Conservation (phyloP, 176 grass and related monocot species). For the Musa schizocarpa region DNA sequence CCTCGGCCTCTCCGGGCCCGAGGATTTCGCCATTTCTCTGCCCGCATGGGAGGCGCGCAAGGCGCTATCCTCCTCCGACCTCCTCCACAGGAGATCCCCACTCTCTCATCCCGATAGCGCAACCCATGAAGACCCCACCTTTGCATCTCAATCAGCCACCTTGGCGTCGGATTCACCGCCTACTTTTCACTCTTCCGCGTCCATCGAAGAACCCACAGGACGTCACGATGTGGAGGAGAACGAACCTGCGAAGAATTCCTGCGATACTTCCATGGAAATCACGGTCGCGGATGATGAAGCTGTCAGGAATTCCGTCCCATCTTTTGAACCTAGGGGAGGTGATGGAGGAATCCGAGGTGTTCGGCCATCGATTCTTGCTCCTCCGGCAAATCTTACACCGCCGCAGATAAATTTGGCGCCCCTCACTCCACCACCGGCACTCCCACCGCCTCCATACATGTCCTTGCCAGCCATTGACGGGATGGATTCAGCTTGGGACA, state of each 20-base stretch:
- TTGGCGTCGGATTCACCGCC: neutral
- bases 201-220: neutral
- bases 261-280: no score
- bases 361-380: neutral
- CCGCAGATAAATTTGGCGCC: neutral
- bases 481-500: constrained; percentile 21
- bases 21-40: constrained; percentile 68
- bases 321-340: neutral
- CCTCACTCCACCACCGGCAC: neutral
- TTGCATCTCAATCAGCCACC: neutral
- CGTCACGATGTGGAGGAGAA: neutral
- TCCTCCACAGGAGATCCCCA: neutral
- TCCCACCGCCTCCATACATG: constrained; percentile 5
- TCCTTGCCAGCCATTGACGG: neutral
- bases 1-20: constrained; percentile 63
- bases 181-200: no score
- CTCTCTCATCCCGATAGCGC: neutral
- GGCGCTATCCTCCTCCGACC: constrained; percentile 10
- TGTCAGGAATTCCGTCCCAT: neutral
- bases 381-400: neutral
- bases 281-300: neutral
- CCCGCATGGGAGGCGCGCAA: constrained; percentile 54
- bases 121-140: neutral
- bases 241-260: no score
- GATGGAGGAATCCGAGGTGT: constrained; percentile 5